Base-by-base conservation (phyloP, 75 land plant species). In the Pseudotsuga menziesii region DNA sequence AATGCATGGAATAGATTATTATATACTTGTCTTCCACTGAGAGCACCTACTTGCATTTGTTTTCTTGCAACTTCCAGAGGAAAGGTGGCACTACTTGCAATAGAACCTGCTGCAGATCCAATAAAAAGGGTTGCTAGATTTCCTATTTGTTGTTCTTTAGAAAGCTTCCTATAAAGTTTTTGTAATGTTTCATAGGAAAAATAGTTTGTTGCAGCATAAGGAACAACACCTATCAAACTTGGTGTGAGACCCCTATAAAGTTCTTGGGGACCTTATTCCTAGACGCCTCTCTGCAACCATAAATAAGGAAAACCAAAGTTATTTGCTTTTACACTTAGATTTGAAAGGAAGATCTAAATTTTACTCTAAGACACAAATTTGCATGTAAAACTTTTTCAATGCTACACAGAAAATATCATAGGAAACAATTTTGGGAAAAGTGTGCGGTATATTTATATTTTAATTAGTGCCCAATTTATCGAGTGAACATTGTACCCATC, bases 21-120 rank as follows among this genome's bases (percentile, higher is more conserved):
- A 80, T 96, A 94, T 0, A 89, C 93, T 64, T 84, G 87, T 74
- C 95, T 82, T 19, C 99, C 99, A 78, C 90, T 85, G 22, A 94
- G 70, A 36, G 93, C 92, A 26, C 99, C 98, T 2, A 88, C 95
- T 78, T 93, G 98, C 97, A 94, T 94, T 48, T 94, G 94, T 78
- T 96, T 96, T 23, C 98, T 83, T 23, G 95, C 99, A 16, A 94
- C 95, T 80, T 94, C 98, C 74, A 92, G 86, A 11, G 99, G 99
- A 79, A 90, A 94, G 0, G 97, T 90, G 58, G 98, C 88, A 58
- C 79, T 80, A 56, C 98, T 90, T 19, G 98, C 87, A 12, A 94
- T 76, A 26, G 93, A 95, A 14, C 97, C 98, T 17, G 98, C 94
- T 35, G 86, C 78, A 27, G 98, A 92, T 6, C 99, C 98, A 73